Evolutionary conservation across 345 rosid genomes (phyloP), one percentile per base, ranked within the genome.

Genomic region (Cochlearia excelsa): DNA sequence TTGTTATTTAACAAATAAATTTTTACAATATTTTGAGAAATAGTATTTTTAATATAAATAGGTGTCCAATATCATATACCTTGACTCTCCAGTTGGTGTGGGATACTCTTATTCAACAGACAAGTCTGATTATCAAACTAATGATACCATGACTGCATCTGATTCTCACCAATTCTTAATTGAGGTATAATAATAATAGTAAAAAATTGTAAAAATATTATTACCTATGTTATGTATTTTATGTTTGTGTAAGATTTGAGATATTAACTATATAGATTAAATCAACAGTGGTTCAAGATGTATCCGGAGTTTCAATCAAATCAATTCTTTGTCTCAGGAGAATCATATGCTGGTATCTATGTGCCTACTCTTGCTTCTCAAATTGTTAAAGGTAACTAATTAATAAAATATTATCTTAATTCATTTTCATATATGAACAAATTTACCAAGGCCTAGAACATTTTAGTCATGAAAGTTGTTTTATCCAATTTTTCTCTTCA

Each of bases 51-150:
- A 6, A 23, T 64, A 30, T 51, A 16, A 16, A 16, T 67, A 90
- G 97, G 94, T 90, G 39, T 91, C 98, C 29, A 91, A 69, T 67
- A 57, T 85, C 30, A 67, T 87, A 72, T 91, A 87, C 75, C 66
- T 91, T 65, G 98, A 91, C 70, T 84, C 96, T 30, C 96, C 98
- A 2, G 86, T 84, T 50, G 98, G 98, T 49, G 98, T 91, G 35
- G 96, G 98, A 8, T 51, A 76, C 30, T 91, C 96, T 2, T 87
- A 91, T 71, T 86, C 98, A 3, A 64, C 82, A 41, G 66, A 79
- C 43, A 2, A 9, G 34, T 72, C 78, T 1, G 93, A 87, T 67
- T 92, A 88, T 59, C 26, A 0, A 26, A 88, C 86, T 33, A 80
- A 81, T 49, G 98, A 92, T 76, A 2, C 51, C 0, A 69, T 76